phyloP scores from a whole-genome alignment of 352 stramenopile genomes.

The Globisporangium rhizosaccharum region DNA sequence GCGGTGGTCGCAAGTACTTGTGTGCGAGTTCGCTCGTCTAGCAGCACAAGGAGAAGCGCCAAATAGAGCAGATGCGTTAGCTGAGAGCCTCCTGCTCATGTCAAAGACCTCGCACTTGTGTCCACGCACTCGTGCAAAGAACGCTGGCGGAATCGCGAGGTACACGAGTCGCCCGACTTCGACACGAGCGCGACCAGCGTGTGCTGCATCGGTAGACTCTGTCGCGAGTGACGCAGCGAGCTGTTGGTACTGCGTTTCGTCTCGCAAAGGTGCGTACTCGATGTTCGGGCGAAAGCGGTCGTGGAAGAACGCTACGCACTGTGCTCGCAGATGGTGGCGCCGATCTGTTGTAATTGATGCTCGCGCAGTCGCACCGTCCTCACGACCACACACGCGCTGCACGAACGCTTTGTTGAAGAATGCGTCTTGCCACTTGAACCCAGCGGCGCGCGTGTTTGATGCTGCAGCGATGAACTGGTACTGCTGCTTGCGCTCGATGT shows the following conservation, averaged over 20 bases:
- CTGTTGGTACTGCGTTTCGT: constrained; percentile 25
- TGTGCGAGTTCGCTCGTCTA: constrained; percentile 30
- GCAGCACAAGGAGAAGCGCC: neutral
- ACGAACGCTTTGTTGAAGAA: constrained; percentile 37
- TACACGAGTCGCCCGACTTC: constrained; percentile 62
- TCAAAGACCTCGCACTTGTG: no score
- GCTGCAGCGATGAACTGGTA: constrained; percentile 44
- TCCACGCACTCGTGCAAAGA: constrained; percentile 44
- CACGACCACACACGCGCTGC: constrained; percentile 28
- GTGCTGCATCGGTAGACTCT: neutral
- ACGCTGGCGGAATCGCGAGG: constrained; percentile 66
- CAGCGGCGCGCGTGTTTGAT: constrained; percentile 22
- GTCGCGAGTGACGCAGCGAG: constrained; percentile 15
- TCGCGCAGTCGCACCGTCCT: neutral
- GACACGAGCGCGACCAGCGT: neutral
- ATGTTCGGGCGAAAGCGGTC: constrained; percentile 32
- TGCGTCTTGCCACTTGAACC: constrained; percentile 20
- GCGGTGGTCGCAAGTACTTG: constrained; percentile 23
- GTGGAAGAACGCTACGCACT: constrained; percentile 31
- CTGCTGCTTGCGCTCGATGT: neutral
- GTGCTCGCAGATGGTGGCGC: neutral
- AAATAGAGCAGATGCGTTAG: neutral
- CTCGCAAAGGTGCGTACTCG: constrained; percentile 37
- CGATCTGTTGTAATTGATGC: neutral
- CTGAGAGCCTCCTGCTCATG: neutral